Percentiles rank a stretch among this genome's conserved stretches.
phyloP scores from a whole-genome alignment of 83 land plant genomes.

The Picea abies region DNA sequence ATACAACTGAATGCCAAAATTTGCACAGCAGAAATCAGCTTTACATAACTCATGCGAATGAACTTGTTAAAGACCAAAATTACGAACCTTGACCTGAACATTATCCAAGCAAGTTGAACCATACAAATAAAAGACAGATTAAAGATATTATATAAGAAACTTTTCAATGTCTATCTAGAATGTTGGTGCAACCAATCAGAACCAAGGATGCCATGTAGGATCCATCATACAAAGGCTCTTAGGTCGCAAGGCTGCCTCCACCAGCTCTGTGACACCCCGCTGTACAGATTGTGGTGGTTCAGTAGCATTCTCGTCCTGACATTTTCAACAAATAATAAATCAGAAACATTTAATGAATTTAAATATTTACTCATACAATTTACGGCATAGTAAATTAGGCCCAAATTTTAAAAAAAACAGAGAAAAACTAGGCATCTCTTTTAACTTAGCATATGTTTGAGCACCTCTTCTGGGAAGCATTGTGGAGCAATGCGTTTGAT shows the following conservation, averaged over 20 bases:
- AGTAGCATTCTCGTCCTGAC: constrained; percentile 84
- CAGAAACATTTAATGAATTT: not conserved
- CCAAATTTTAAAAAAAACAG: not conserved
- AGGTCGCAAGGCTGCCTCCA: constrained; percentile 89
- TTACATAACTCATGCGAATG: no score
- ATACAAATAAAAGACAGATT: no score
- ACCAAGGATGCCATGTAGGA: constrained; percentile 99
- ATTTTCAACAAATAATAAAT: not conserved
- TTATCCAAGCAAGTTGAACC: no score
- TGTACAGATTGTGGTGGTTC: constrained; percentile 98
- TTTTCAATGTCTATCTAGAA: no score
- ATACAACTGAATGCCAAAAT: no score
- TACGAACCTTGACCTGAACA: no score
- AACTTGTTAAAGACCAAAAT: no score
- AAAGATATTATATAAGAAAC: no score
- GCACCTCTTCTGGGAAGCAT: constrained; percentile 78
- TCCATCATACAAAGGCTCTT: constrained; percentile 99
- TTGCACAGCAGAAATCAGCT: no score
- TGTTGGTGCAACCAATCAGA: constrained; percentile 32
- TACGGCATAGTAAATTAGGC: not conserved
- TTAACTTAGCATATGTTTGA: not conserved
- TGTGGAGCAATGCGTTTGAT: constrained; percentile 91
- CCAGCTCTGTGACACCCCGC: constrained; percentile 87
- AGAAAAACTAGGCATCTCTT: not conserved
- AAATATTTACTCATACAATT: not conserved